Evolutionary conservation across 805 yeast genomes (phyloP), one percentile per base, ranked within the genome.

Genomic region (Alloascoidea africana): DNA sequence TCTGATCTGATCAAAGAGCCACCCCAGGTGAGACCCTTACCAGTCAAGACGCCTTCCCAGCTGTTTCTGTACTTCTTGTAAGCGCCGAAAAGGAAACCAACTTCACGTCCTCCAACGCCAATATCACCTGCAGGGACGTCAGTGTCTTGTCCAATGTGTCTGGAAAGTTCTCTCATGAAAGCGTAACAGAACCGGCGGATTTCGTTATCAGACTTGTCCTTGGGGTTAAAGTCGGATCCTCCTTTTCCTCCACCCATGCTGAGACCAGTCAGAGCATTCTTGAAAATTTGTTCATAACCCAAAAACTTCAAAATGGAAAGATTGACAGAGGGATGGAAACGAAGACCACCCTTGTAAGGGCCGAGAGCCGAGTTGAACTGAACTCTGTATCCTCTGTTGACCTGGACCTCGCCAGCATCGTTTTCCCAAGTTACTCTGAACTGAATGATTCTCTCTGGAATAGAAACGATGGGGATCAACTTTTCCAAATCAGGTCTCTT

Each of bases 91-190:
- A 89, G 67, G 83, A 61, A 89, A 52, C 96, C 95, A 47, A 86
- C 71, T 67, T 85, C 94, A 63, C 93, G 76, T 53, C 96, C 97
- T 67, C 96, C 95, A 47, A 86, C 94, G 72, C 94, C 95, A 61
- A 89, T 89, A 66, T 89, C 98, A 65, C 98, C 98, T 49, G 98
- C 98, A 58, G 98, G 98, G 39, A 91, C 96, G 66, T 89, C 98
- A 43, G 94, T 85, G 65, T 83, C 89, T 58, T 81, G 86, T 45
- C 97, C 98, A 65, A 89, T 89, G 76, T 87, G 87, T 63, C 94
- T 80, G 48, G 87, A 76, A 54, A 89, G 76, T 67, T 89, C 95
- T 63, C 84, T 71, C 95, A 89, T 89, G 73, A 89, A 89, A 38
- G 96, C 72, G 55, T 73, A 74, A 70, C 96, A 89, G 76, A 89